phyloP scores from a whole-genome alignment of 2,329 filamentous ascomycete species.

The Hypomyces rosellus region DNA sequence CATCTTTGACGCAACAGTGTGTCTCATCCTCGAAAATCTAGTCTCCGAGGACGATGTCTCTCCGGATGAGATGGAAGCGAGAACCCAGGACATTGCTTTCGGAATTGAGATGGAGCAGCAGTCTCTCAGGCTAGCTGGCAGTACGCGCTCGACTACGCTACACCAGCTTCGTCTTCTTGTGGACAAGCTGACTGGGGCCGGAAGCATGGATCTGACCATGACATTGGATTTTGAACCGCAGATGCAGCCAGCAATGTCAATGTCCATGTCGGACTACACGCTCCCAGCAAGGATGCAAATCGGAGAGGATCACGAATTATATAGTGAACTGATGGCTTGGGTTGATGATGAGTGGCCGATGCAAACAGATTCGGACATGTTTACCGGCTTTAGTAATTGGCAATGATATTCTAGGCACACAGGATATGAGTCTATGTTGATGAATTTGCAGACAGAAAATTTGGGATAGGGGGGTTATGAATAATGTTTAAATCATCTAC shows the following conservation, averaged over 20 bases:
- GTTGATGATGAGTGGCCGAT: conserved; percentile 31
- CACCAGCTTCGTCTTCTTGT: conserved; percentile 33
- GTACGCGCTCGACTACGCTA: conserved; percentile 30
- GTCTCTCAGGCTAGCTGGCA: conserved; percentile 25
- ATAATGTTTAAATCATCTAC: no score
- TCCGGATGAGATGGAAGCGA: conserved; percentile 17
- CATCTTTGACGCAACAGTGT: conserved; percentile 44
- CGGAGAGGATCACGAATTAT: conserved; percentile 26
- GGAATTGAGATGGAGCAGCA: conserved; percentile 36
- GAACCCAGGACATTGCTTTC: conserved; percentile 30
- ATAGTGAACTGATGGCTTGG: conserved; percentile 32
- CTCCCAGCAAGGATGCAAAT: conserved; percentile 21
- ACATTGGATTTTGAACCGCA: conserved; percentile 16
- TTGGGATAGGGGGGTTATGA: no score
- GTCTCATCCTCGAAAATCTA: conserved; percentile 41
- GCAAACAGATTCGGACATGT: conserved; percentile 20
- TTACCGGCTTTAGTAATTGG: conserved; percentile 1
- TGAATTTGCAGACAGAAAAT: no score
- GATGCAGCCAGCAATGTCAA: conserved; percentile 15
- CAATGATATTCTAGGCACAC: background rate
- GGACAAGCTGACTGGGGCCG: conserved; percentile 23
- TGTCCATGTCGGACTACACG: conserved; percentile 19
- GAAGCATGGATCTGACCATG: conserved; percentile 7
- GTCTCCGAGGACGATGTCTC: conserved; percentile 23
- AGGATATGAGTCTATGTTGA: no score